Base-by-base conservation (phyloP, 140 eudicot genomes). In the Artemisia princeps region DNA sequence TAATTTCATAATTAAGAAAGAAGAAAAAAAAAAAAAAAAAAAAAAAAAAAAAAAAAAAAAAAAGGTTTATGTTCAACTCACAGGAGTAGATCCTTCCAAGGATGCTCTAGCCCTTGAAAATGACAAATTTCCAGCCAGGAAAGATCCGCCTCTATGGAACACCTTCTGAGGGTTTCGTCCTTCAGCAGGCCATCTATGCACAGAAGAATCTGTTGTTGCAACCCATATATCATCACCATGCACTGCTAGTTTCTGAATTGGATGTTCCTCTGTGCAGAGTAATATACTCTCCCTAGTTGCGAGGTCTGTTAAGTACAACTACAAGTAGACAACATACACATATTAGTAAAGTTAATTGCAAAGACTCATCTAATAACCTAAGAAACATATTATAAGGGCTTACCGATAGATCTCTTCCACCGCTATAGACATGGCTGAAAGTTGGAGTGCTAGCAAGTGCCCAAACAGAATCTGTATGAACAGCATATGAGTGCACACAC, bases 381-480 rank as follows among this genome's bases (percentile, higher is more conserved):
- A 30, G 19, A 17, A 51, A 45, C 59, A 60, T 59, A 16, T 11
- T 60, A 69, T 7, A 55, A 37, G 55, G 49, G 78, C 96, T 87
- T 79, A 91, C 97, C 53, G 95, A 92, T 61, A 81, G 89, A 75
- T 91, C 98, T 57, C 96, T 80, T 72, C 98, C 98, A 72, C 96
- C 98, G 76, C 98, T 91, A 20, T 91, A 91, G 37, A 91, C 98
- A 81, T 91, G 98, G 57, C 89, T 91, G 80, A 91, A 91, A 13
- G 87, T 65, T 45, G 95, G 86, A 16, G 92, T 85, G 81, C 95
- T 85, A 50, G 98, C 98, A 78, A 92, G 98, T 72, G 98, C 96
- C 98, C 98, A 92, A 12, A 92, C 96, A 61, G 98, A 92, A 75
- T 92, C 98, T 50, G 98, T 85, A 76, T 92, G 98, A 75, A 92